Base-by-base conservation (phyloP, 1,284 basidiomycete species). In the Apiotrichum sp. region DNA sequence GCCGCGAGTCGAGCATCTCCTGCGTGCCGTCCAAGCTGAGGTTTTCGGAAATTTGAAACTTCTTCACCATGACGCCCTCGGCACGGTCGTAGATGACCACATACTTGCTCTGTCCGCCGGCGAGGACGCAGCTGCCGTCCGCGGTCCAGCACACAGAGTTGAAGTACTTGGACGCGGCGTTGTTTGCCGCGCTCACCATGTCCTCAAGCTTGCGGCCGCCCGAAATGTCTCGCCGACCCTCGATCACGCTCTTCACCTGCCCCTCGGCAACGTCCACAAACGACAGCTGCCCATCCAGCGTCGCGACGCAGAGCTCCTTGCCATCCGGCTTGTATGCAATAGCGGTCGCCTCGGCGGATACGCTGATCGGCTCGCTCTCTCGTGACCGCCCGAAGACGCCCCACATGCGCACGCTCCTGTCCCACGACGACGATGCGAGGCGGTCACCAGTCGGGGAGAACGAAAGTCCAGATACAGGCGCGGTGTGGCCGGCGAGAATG, bases 81-180 rank as follows among this genome's bases (percentile, higher is more conserved):
- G 85, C 81, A 5, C 92, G 86, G 69, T 98, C 93, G 77, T 98
- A 98, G 50, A 99, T 82, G 51, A 89, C 86, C 41, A 99, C 90
- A 69, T 95, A 97, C 78, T 98, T 98, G 81, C 88, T 90, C 74
- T 89, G 93, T 9, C 96, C 95, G 22, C 95, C 96, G 0, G 95
- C 93, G 55, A 98, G 84, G 14, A 98, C 75, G 68, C 92, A 96
- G 8, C 83, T 80, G 1, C 96, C 95, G 71, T 98, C 96, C 6
- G 93, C 93, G 22, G 91, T 95, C 76, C 97, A 99, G 29, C 87
- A 83, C 45, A 99, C 80, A 59, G 88, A 92, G 68, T 88, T 97
- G 80, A 91, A 98, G 46, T 88, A 82, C 73, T 93, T 95, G 4
- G 86, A 88, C 5, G 90, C 81, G 38, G 79, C 78, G 65, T 85